Evolutionary conservation across 371 early-diverging fungal species (phyloP), one percentile per base, ranked within the genome.

Genomic region (Dinochytrium kinnereticum): DNA sequence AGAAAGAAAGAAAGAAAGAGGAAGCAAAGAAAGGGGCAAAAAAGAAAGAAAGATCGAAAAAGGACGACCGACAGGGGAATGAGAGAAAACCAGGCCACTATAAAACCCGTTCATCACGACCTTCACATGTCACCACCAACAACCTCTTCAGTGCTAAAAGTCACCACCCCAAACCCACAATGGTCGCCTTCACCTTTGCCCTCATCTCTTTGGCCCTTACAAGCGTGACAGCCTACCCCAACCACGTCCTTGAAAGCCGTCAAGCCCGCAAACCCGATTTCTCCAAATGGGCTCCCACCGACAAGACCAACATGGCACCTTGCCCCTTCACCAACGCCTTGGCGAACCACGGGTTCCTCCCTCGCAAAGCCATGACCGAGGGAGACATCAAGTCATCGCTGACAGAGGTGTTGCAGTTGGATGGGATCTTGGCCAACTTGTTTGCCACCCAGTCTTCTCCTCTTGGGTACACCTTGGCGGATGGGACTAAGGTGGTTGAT

Each of bases 281-380:
- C 19, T 44, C 44, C 7, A 44, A 44, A 19, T 44, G 44, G 44
- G 19, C 44, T 7, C 44, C 44, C 19, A 44, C 44, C 44, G 44
- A 44, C 44, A 44, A 44, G 44, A 44, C 7, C 44, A 44, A 44
- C 44, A 44, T 44, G 44, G 7, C 44, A 19, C 44, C 44, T 13
- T 44, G 44, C 44, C 44, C 44, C 44, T 44, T 44, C 44, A 44
- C 44, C 44, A 44, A 44, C 44, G 19, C 13, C 19, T 44, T 44
- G 44, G 44, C 44, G 13, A 44, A 44, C 44, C 44, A 80, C 69
- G 82, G 82, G 36, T 76, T 64, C 72, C 59, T 82, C 21, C 79
- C 82, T 10, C 71, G 82, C 34, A 64, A 73, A 61, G 82, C 79
- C 34, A 77, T 80, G 53, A 71, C 76, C 10, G 31, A 49, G 30